Evolutionary conservation across 1,284 basidiomycete species (phyloP), one percentile per base, ranked within the genome.

Genomic region (Irpex lacteus): DNA sequence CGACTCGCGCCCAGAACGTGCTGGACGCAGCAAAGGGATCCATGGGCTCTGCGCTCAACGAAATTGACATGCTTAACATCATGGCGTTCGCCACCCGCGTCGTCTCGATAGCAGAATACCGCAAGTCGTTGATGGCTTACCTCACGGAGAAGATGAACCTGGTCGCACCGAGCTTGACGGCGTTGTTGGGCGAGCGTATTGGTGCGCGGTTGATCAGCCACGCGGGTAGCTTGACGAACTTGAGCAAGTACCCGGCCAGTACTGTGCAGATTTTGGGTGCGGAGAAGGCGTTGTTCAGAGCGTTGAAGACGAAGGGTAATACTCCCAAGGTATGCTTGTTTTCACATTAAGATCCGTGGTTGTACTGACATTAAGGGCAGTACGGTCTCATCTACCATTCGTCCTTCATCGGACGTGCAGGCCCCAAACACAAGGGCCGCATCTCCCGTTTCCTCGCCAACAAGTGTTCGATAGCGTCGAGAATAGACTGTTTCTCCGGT

Each of bases 241-340:
- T 98, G 67, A 96, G 95, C 84, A 98, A 99, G 82, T 98, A 98
- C 80, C 97, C 97, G 37, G 97, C 97, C 3, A 96, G 94, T 72
- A 99, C 97, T 5, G 95, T 98, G 60, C 97, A 99, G 81, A 98
- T 99, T 71, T 84, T 99, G 49, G 97, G 97, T 72, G 97, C 97
- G 21, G 97, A 99, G 82, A 98, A 99, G 81, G 97, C 97, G 1
- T 84, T 99, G 52, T 99, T 99, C 88, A 84, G 97, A 65, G 97
- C 97, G 0, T 83, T 99, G 73, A 99, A 99, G 85, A 98, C 97
- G 50, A 99, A 98, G 81, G 96, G 96, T 37, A 98, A 98, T 79
- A 98, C 97, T 0, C 97, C 96, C 63, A 99, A 99, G 82, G 94
- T 95, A 69, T 44, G 75, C 64, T 40, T 9, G 6, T 4, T 55